These are phyloP conservation scores for Elsinoe ampelina DNA, from an alignment of 2,329 filamentous ascomycete species.

Conservation along the genomic window DNA sequence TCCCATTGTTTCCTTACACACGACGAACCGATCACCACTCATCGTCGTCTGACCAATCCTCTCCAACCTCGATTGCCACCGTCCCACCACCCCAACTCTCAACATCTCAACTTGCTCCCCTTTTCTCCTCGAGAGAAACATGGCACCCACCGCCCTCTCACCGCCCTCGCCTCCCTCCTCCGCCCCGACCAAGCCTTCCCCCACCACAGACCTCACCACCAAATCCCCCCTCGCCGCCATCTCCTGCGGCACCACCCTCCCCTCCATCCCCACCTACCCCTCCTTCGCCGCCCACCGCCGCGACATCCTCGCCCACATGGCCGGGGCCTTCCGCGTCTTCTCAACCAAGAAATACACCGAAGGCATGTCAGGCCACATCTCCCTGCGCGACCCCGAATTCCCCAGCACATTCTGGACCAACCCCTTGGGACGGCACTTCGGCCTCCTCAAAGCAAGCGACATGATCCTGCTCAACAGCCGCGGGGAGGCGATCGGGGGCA, in stretches of 20 bases:
- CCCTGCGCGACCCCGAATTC: constrained; percentile 56
- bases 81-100: too few species aligned
- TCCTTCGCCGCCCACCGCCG: constrained; percentile 48
- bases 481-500: constrained; percentile 56
- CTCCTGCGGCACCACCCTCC: constrained; percentile 38
- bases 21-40: too few species aligned
- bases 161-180: neutral
- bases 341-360: constrained; percentile 57
- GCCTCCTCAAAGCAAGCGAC: constrained; percentile 53
- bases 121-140: too few species aligned
- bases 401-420: constrained; percentile 60
- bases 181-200: constrained; percentile 17
- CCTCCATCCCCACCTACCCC: constrained; percentile 48
- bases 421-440: constrained; percentile 56
- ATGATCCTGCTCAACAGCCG: constrained; percentile 57
- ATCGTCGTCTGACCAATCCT: too few species aligned
- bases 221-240: constrained; percentile 32
- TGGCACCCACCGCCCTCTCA: too few species aligned
- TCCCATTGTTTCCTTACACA: too few species aligned
- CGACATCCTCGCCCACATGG: constrained; percentile 59
- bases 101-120: too few species aligned
- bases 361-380: constrained; percentile 61
- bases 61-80: too few species aligned
- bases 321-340: constrained; percentile 58
- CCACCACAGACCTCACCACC: constrained; percentile 13